Percentiles rank a stretch among this genome's conserved stretches.
These are phyloP conservation scores for Dendrobium nobile DNA, from an alignment of 106 monocot genomes.

Conservation along the genomic window DNA sequence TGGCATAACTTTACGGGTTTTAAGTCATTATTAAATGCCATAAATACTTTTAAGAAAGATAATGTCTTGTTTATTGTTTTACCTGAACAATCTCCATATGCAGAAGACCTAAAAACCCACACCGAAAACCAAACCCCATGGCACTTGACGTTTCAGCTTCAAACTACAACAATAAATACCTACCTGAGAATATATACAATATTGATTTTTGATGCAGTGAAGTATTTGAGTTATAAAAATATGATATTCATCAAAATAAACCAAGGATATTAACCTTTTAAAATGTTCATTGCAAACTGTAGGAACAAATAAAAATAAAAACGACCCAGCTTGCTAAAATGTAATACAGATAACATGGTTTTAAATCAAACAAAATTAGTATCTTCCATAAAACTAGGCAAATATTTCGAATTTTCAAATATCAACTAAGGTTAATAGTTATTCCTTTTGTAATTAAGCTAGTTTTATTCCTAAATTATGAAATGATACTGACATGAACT, in stretches of 20 bases:
- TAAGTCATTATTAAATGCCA: not conserved
- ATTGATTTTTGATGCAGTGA: not conserved
- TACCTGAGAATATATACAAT: not conserved
- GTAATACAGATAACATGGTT: not conserved
- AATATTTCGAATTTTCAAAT: not conserved
- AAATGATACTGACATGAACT: not conserved
- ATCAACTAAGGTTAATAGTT: not conserved
- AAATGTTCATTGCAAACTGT: not conserved
- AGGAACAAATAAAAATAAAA: not conserved
- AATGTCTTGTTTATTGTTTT: not conserved
- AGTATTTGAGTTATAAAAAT: not conserved
- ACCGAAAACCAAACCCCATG: conserved; percentile 99
- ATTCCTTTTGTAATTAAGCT: not conserved
- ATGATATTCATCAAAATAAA: conserved; percentile 1
- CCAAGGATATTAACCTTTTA: not conserved
- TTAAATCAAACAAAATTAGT: not conserved
- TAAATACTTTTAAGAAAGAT: not conserved
- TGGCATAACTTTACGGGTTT: not conserved
- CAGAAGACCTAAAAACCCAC: conserved; percentile 91
- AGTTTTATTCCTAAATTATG: not conserved
- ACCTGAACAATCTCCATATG: conserved; percentile 99
- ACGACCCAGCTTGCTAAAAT: not conserved
- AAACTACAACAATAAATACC: conserved; percentile 43
- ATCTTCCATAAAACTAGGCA: not conserved
- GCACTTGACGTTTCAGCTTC: conserved; percentile 96